Evolutionary conservation across 352 stramenopile species (phyloP).

Genomic region (Phytopythium chamaehyphon): DNA sequence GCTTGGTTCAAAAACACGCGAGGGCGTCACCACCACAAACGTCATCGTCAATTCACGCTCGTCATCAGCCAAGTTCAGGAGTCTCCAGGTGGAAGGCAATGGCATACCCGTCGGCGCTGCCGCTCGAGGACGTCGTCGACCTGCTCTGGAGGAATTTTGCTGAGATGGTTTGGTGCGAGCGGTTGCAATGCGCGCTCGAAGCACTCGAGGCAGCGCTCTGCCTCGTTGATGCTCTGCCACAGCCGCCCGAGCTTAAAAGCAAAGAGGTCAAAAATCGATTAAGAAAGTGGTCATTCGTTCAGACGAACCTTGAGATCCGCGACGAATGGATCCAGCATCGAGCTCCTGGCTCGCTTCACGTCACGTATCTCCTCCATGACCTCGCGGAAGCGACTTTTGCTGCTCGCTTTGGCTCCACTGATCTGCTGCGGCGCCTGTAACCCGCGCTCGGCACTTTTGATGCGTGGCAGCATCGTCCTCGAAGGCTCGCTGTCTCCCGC

Average conservation of each 20-base stretch:
- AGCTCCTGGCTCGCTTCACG: constrained; percentile 30
- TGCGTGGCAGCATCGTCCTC: constrained; percentile 6
- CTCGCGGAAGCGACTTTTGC: constrained; percentile 27
- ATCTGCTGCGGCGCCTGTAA: constrained; percentile 3
- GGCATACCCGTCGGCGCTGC: constrained; percentile 34
- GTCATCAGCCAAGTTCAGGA: neutral
- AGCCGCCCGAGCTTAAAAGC: constrained; percentile 40
- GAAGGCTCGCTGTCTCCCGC: constrained; percentile 5
- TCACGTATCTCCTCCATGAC: constrained; percentile 41
- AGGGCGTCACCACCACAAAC: neutral
- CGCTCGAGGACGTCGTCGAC: constrained; percentile 29
- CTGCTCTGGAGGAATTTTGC: constrained; percentile 20
- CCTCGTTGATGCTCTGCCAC: constrained; percentile 48
- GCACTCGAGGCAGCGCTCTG: constrained; percentile 44
- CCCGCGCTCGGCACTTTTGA: constrained; percentile 4
- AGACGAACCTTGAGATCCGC: constrained; percentile 49
- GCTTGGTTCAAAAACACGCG: neutral
- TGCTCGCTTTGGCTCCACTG: constrained; percentile 1
- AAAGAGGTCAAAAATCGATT: neutral
- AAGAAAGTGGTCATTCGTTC: neutral
- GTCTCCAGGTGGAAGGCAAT: neutral
- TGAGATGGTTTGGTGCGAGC: constrained; percentile 32
- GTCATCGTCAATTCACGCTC: neutral
- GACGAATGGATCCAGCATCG: constrained; percentile 41
- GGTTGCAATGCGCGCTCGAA: constrained; percentile 36